Evolutionary conservation across 1,139 yeast species (phyloP).

Genomic region (Citeromyces hawaiiensis): DNA sequence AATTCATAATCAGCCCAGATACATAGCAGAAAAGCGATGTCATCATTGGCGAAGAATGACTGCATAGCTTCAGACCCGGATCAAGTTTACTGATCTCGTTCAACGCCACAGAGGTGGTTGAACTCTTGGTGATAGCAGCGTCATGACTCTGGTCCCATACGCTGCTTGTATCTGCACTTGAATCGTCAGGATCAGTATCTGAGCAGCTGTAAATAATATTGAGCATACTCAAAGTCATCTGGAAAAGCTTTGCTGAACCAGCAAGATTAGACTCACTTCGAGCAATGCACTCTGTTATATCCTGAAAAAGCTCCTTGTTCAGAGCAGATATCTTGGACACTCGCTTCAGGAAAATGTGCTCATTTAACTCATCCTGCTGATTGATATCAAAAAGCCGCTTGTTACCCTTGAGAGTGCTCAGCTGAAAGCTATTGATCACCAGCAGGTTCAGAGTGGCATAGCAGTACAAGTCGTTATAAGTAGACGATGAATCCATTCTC

Average conservation of each 20-base stretch:
- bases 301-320: not conserved
- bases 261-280: not conserved
- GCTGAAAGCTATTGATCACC: slow-evolving; percentile 8
- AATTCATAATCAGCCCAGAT: not conserved
- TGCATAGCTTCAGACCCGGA: slow-evolving; percentile 4
- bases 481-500: slow-evolving; percentile 8
- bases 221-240: slow-evolving; percentile 7
- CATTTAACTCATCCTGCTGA: not conserved
- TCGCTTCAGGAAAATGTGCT: not conserved
- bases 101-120: not conserved
- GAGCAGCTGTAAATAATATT: slow-evolving; percentile 3
- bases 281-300: slow-evolving; percentile 4
- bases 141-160: not conserved
- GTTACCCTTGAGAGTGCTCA: slow-evolving; percentile 6
- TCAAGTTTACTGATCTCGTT: slow-evolving; percentile 2
- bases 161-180: slow-evolving; percentile 1
- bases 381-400: not conserved
- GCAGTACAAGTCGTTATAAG: slow-evolving; percentile 10
- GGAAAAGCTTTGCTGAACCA: slow-evolving; percentile 5
- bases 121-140: not conserved
- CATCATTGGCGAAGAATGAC: slow-evolving; percentile 11
- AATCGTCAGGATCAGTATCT: not conserved
- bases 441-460: slow-evolving; percentile 11
- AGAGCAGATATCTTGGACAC: not conserved
- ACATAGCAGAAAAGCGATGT: slow-evolving; percentile 10